Percentiles rank a stretch among this genome's conserved stretches.
Evolutionary conservation across 768 basidiomycete species (phyloP).

Genomic region (Kwoniella sp.): DNA sequence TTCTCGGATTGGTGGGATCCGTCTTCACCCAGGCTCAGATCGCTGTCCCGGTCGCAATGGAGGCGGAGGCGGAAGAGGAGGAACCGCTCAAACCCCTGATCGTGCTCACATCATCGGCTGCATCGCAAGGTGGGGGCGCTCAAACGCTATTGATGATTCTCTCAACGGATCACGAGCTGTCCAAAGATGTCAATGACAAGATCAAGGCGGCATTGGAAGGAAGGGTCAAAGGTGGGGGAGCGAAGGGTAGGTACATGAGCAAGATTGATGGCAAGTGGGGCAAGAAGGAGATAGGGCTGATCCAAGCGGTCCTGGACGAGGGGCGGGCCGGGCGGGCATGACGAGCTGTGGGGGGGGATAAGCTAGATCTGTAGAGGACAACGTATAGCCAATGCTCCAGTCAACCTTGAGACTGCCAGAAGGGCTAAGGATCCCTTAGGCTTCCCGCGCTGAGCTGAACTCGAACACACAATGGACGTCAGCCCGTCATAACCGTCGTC

Average conservation of each 20-base stretch:
- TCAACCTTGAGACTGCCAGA: no score
- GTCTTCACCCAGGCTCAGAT: not conserved
- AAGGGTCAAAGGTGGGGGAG: slow-evolving; percentile 47
- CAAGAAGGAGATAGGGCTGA: slow-evolving; percentile 19
- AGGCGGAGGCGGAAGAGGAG: not conserved
- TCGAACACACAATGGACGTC: no score
- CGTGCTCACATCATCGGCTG: slow-evolving; percentile 4
- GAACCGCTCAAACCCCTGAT: not conserved
- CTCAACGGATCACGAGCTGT: slow-evolving; percentile 31
- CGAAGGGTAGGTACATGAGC: slow-evolving; percentile 46
- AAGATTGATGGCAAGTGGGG: slow-evolving; percentile 46
- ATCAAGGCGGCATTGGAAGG: slow-evolving; percentile 32
- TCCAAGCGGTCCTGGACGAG: slow-evolving; percentile 13
- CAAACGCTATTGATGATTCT: slow-evolving; percentile 32
- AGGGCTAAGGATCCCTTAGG: no score
- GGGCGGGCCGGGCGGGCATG: not conserved
- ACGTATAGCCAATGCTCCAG: no score
- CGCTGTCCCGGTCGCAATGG: not conserved
- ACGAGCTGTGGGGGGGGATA: no score
- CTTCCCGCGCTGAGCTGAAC: no score
- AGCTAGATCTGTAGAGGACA: no score
- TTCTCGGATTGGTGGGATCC: slow-evolving; percentile 16
- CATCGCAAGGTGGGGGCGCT: not conserved
- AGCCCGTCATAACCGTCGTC: no score
- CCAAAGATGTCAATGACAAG: slow-evolving; percentile 35